Conservation (phyloP, 208 protist genomes). For the Strigomonas oncopelti region DNA sequence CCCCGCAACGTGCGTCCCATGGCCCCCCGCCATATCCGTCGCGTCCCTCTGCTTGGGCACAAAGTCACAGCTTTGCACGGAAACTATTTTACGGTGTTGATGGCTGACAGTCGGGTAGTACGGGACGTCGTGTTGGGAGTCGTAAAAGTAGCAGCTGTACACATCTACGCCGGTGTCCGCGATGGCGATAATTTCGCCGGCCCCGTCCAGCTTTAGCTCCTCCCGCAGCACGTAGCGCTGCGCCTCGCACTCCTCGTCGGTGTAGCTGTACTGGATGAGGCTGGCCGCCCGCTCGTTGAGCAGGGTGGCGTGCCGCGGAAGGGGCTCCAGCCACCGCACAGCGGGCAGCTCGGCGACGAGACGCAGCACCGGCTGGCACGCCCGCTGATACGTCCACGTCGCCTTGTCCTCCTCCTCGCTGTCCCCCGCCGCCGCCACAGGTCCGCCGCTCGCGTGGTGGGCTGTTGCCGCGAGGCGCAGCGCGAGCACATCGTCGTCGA, state of each 20-base stretch:
- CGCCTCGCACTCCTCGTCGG: slow-evolving; percentile 13
- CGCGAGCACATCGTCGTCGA: background rate
- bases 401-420: background rate
- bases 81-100: slow-evolving; percentile 82
- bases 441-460: background rate
- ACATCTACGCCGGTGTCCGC: slow-evolving; percentile 84
- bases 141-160: slow-evolving; percentile 85
- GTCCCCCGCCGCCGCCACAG: background rate
- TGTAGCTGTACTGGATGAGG: slow-evolving; percentile 34
- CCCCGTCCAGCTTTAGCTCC: slow-evolving; percentile 43
- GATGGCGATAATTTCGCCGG: slow-evolving; percentile 78
- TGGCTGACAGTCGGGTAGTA: slow-evolving; percentile 67
- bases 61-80: slow-evolving; percentile 39
- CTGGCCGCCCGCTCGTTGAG: slow-evolving; percentile 38
- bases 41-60: background rate
- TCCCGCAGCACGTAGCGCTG: background rate
- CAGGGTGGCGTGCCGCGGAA: slow-evolving; percentile 18
- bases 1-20: slow-evolving; percentile 86
- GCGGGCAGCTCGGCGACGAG: slow-evolving; percentile 40
- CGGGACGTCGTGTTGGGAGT: slow-evolving; percentile 42
- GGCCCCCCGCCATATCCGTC: slow-evolving; percentile 41
- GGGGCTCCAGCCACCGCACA: slow-evolving; percentile 73
- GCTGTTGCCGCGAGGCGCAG: background rate
- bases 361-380: slow-evolving; percentile 16
- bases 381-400: too few relatives aligned